Conservation (phyloP, 2,329 filamentous ascomycete species). For the Ophiocordyceps camponoti-saundersi region DNA sequence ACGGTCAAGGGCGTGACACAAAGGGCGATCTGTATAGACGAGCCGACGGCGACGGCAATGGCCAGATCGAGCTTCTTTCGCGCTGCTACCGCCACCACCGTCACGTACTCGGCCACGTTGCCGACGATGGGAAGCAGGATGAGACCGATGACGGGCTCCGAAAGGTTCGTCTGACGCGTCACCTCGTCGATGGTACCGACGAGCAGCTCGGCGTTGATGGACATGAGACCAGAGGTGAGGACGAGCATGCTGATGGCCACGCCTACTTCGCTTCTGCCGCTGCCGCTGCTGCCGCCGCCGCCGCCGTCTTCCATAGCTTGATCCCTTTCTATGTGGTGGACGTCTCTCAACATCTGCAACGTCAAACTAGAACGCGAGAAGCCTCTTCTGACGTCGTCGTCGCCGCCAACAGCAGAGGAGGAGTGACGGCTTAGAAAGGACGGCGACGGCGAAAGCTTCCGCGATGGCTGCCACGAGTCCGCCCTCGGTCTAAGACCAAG, state of each 20-base stretch:
- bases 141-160: constrained; percentile 41
- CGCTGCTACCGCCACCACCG: constrained; percentile 38
- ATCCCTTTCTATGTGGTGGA: constrained; percentile 2
- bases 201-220: constrained; percentile 43
- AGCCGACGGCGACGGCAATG: constrained; percentile 42
- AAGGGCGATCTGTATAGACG: constrained; percentile 43
- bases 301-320: neutral
- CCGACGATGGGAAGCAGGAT: constrained; percentile 46
- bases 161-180: constrained; percentile 28
- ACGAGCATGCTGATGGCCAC: constrained; percentile 34
- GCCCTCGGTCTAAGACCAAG: neutral
- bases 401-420: neutral
- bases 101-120: constrained; percentile 47
- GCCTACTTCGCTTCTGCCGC: constrained; percentile 2
- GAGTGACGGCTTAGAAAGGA: constrained; percentile 11
- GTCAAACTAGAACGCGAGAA: constrained; percentile 6
- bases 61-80: constrained; percentile 47
- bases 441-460: constrained; percentile 9
- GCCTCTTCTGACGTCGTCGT: constrained; percentile 2
- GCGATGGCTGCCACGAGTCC: constrained; percentile 6
- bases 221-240: constrained; percentile 36
- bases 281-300: neutral
- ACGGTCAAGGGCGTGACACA: constrained; percentile 44
- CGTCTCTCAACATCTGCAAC: constrained; percentile 4
- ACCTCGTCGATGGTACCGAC: constrained; percentile 41